Evolutionary conservation across 106 monocot species (phyloP).

Genomic region (Dendrobium nobile): DNA sequence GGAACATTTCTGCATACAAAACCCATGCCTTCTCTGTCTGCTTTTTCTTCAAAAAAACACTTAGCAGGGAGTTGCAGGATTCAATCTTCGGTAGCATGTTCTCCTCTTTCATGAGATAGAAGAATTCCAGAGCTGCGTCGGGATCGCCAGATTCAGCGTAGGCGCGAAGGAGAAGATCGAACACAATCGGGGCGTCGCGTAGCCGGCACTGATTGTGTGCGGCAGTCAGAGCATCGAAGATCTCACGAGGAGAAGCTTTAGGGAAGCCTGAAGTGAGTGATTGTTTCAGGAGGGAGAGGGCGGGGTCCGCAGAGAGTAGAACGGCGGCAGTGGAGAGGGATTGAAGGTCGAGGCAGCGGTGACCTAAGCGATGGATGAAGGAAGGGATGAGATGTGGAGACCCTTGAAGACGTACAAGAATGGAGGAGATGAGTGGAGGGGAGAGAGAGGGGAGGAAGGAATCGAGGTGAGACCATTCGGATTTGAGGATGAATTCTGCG

Average conservation of each 20-base stretch:
- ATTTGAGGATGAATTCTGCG: slow-evolving; percentile 6
- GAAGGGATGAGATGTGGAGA: neutral
- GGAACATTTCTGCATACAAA: slow-evolving; percentile 79
- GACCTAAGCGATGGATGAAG: neutral
- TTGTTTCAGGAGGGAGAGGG: neutral
- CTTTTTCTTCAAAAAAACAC: slow-evolving; percentile 6
- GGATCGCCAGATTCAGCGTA: neutral
- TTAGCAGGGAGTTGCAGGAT: slow-evolving; percentile 3
- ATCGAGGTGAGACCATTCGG: slow-evolving; percentile 7
- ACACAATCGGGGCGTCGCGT: neutral
- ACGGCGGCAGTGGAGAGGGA: neutral
- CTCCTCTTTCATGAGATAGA: slow-evolving; percentile 3
- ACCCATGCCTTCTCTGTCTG: slow-evolving; percentile 37
- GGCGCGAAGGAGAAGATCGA: neutral
- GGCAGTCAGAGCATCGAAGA: slow-evolving; percentile 1
- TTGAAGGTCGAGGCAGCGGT: slow-evolving; percentile 10
- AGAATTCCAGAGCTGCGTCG: neutral
- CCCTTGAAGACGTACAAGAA: neutral
- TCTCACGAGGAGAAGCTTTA: neutral
- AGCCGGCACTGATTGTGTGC: neutral
- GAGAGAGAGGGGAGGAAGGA: slow-evolving; percentile 4
- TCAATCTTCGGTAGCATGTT: neutral
- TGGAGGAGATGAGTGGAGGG: slow-evolving; percentile 7
- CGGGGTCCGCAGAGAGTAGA: neutral
- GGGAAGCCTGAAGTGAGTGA: neutral